A percentile compares a stretch with the other conserved stretches of the same genome.
Evolutionary conservation across 1,284 basidiomycete genomes (phyloP).

Genomic region (Trichosporon faecale): DNA sequence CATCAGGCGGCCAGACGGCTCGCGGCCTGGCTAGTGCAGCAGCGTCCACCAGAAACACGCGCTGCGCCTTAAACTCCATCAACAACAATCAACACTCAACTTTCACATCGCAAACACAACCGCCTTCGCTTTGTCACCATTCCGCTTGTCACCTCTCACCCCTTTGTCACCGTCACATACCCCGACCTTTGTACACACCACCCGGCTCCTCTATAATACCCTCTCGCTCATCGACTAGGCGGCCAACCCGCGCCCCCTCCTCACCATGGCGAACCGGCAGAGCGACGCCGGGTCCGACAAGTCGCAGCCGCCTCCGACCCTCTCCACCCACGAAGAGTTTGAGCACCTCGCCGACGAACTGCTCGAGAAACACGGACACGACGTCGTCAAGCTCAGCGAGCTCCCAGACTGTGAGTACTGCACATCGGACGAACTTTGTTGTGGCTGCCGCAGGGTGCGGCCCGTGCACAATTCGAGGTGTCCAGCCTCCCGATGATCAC

Average conservation of each 20-base stretch:
- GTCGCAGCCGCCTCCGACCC: neutral
- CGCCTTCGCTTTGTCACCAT: neutral
- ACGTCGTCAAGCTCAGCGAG: constrained; percentile 4
- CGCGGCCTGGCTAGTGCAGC: no score
- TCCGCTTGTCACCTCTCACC: neutral
- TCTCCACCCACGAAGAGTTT: neutral
- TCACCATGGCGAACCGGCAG: neutral
- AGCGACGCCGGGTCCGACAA: neutral
- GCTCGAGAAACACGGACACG: neutral
- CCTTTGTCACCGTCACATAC: neutral
- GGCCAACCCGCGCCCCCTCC: neutral
- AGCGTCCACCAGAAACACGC: neutral
- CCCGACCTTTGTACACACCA: neutral
- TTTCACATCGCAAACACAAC: neutral
- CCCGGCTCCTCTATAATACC: neutral
- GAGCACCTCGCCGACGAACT: constrained; percentile 1
- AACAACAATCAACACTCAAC: neutral
- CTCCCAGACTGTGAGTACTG: constrained; percentile 1
- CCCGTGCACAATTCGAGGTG: neutral
- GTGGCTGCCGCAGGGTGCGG: neutral
- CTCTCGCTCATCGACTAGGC: neutral
- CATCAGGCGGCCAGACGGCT: neutral
- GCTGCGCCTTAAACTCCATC: neutral
- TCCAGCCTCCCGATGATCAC: neutral
- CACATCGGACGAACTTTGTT: neutral